A percentile compares a stretch with the other conserved stretches of the same genome.
These are phyloP conservation scores for Trifolium subterraneum DNA, from an alignment of 306 rosid species.

Conservation along the genomic window DNA sequence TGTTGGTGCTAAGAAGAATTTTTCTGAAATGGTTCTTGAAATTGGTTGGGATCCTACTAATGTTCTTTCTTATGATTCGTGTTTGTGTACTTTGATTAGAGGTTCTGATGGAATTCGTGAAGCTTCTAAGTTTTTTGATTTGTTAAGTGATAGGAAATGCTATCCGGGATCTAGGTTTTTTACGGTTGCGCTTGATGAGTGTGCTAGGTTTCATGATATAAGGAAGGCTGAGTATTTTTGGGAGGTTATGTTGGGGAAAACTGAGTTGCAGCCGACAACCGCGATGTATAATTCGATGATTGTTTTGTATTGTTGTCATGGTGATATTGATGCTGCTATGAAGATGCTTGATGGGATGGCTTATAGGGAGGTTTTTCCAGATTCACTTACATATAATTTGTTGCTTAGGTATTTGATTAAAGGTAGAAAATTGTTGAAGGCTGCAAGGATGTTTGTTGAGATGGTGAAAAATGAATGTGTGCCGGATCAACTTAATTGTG, in stretches of 20 bases:
- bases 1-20: conserved; percentile 53
- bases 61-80: conserved; percentile 63
- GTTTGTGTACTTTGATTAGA: conserved; percentile 55
- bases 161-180: conserved; percentile 68
- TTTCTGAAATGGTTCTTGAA: conserved; percentile 66
- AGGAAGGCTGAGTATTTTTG: conserved; percentile 57
- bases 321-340: too few relatives aligned
- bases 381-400: conserved; percentile 56
- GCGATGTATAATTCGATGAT: conserved; percentile 63
- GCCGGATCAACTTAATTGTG: conserved; percentile 57
- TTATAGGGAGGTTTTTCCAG: conserved; percentile 57
- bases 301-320: conserved; percentile 49
- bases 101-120: conserved; percentile 55
- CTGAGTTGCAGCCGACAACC: conserved; percentile 44
- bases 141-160: conserved; percentile 56
- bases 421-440: conserved; percentile 56
- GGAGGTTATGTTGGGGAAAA: conserved; percentile 53
- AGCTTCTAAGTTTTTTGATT: conserved; percentile 49
- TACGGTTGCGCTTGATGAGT: conserved; percentile 59
- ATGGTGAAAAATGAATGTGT: conserved; percentile 71
- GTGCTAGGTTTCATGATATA: conserved; percentile 49
- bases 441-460: conserved; percentile 50
- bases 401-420: conserved; percentile 56
- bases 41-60: conserved; percentile 75
- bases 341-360: conserved; percentile 68